Percentiles rank a stretch among this genome's conserved stretches.
Evolutionary conservation across 345 rosid genomes (phyloP).

Genomic region (Eucalyptus sideroxylon): DNA sequence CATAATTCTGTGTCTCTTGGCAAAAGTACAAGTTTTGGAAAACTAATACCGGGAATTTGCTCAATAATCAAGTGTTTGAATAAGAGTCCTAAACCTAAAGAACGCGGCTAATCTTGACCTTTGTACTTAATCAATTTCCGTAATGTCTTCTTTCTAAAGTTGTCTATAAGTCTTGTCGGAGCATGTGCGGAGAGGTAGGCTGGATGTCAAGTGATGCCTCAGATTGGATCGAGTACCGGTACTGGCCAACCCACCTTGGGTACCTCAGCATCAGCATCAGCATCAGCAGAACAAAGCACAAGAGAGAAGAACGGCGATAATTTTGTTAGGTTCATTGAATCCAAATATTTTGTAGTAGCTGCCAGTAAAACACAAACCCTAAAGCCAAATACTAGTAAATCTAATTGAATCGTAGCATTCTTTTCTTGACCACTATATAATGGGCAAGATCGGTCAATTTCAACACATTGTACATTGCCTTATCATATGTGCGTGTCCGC

Average conservation of each 20-base stretch:
- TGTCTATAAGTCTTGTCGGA: neutral
- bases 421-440: neutral
- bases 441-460: neutral
- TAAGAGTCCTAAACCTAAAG: neutral
- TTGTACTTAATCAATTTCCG: neutral
- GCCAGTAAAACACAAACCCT: neutral
- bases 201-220: neutral
- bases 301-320: neutral
- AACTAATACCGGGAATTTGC: neutral
- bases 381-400: neutral
- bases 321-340: neutral
- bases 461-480: neutral
- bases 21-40: neutral
- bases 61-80: neutral
- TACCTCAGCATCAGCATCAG: neutral
- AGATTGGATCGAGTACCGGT: neutral
- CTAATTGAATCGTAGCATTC: neutral
- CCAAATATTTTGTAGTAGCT: neutral
- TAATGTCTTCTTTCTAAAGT: neutral
- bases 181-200: neutral
- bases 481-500: neutral
- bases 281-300: neutral
- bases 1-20: neutral
- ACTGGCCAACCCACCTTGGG: neutral
- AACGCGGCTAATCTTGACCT: neutral